Evolutionary conservation across 768 basidiomycete species (phyloP).

Genomic region (Agaricus subrufescens): DNA sequence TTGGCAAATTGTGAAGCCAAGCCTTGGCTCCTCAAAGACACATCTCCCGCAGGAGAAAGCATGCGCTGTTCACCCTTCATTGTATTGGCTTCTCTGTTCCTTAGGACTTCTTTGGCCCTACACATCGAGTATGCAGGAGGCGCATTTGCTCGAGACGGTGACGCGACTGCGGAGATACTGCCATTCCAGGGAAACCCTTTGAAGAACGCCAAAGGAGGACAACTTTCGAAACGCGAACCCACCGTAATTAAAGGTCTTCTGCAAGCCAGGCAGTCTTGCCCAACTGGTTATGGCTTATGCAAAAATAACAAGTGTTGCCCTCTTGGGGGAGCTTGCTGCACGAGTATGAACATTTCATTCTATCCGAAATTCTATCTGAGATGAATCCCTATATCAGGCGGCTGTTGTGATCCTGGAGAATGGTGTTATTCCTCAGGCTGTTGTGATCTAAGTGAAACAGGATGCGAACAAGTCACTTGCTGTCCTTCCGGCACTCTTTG

Average conservation of each 20-base stretch:
- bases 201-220: background rate
- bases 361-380: background rate
- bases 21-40: background rate
- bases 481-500: constrained; percentile 1
- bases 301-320: constrained; percentile 4
- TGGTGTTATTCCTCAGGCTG: constrained; percentile 7
- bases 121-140: background rate
- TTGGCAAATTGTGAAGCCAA: too few species aligned
- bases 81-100: background rate
- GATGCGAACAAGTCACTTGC: background rate
- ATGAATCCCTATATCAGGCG: background rate
- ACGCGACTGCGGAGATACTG: background rate
- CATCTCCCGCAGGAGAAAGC: background rate
- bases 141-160: background rate
- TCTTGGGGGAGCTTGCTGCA: constrained; percentile 2
- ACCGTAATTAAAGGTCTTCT: constrained; percentile 6
- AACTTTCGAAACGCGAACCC: background rate
- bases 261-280: constrained; percentile 2
- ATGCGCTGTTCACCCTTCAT: background rate
- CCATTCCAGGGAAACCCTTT: background rate
- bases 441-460: background rate
- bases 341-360: background rate
- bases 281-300: background rate
- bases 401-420: constrained; percentile 1
- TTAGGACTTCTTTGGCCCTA: background rate